Conservation (phyloP, 2,329 filamentous ascomycete genomes). For the Fusarium tjaetaba region DNA sequence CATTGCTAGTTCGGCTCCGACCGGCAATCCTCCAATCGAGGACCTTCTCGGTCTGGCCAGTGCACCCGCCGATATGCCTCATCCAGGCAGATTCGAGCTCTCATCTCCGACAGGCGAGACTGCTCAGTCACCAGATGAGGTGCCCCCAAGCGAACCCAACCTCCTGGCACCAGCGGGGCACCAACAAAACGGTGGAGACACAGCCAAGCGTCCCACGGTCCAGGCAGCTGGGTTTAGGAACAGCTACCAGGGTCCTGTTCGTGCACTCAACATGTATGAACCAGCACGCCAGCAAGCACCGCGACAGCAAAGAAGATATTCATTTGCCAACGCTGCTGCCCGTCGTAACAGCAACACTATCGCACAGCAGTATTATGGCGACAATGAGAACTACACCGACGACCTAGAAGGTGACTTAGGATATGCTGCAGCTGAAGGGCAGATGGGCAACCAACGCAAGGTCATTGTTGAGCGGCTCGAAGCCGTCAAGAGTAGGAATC, state of each 20-base stretch:
- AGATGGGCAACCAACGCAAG: slow-evolving; percentile 90
- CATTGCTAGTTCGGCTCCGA: slow-evolving; percentile 64
- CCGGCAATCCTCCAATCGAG: slow-evolving; percentile 50
- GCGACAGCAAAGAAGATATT: slow-evolving; percentile 63
- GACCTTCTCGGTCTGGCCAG: slow-evolving; percentile 78
- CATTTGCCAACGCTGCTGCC: slow-evolving; percentile 60
- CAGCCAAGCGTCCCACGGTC: slow-evolving; percentile 35
- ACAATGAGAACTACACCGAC: slow-evolving; percentile 72
- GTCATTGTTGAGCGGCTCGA: slow-evolving; percentile 97
- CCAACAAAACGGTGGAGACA: slow-evolving; percentile 29
- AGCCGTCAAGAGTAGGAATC: slow-evolving; percentile 93
- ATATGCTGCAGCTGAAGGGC: slow-evolving; percentile 91
- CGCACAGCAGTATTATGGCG: slow-evolving; percentile 62
- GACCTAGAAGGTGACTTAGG: slow-evolving; percentile 92
- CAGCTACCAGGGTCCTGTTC: slow-evolving; percentile 55
- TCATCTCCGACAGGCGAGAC: slow-evolving; percentile 56
- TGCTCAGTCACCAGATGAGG: slow-evolving; percentile 53
- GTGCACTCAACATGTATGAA: slow-evolving; percentile 56
- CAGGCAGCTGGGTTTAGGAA: slow-evolving; percentile 38
- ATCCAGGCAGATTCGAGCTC: slow-evolving; percentile 80
- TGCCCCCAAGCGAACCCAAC: slow-evolving; percentile 35
- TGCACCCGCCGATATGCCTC: slow-evolving; percentile 73
- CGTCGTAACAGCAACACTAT: slow-evolving; percentile 61
- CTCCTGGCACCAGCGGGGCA: slow-evolving; percentile 23
- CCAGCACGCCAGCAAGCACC: slow-evolving; percentile 52